These are phyloP conservation scores for Trapa incisa DNA, from an alignment of 345 rosid genomes.

Conservation along the genomic window DNA sequence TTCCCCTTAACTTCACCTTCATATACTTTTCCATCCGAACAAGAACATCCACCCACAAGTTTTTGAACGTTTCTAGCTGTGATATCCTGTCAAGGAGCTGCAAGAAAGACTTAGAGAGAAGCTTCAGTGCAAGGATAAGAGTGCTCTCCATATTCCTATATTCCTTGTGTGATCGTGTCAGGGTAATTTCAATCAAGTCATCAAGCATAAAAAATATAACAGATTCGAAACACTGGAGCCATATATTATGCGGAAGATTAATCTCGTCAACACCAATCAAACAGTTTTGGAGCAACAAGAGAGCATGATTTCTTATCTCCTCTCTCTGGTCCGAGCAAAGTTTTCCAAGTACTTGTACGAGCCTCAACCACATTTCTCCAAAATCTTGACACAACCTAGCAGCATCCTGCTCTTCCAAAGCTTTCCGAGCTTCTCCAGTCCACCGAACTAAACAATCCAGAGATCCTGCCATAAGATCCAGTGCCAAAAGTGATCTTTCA, in stretches of 20 bases:
- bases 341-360: conserved; percentile 86
- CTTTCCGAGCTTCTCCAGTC: conserved; percentile 57
- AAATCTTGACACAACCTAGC: conserved; percentile 58
- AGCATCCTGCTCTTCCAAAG: conserved; percentile 61
- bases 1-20: conserved; percentile 78
- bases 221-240: conserved; percentile 76
- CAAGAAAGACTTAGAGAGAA: conserved; percentile 63
- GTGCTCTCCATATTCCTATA: conserved; percentile 93
- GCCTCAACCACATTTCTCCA: conserved; percentile 95
- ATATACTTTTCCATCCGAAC: conserved; percentile 85
- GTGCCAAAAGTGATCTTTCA: conserved; percentile 70
- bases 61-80: conserved; percentile 64
- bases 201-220: conserved; percentile 85
- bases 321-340: conserved; percentile 97
- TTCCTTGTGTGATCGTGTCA: conserved; percentile 76
- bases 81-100: conserved; percentile 60
- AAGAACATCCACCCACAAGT: conserved; percentile 86
- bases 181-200: conserved; percentile 80
- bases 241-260: conserved; percentile 49
- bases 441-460: conserved; percentile 65
- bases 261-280: conserved; percentile 65
- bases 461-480: conserved; percentile 86
- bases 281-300: conserved; percentile 74
- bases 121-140: conserved; percentile 61
- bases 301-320: conserved; percentile 88